Conservation (phyloP, 2,329 filamentous ascomycete species). For the Bretziella fagacearum region DNA sequence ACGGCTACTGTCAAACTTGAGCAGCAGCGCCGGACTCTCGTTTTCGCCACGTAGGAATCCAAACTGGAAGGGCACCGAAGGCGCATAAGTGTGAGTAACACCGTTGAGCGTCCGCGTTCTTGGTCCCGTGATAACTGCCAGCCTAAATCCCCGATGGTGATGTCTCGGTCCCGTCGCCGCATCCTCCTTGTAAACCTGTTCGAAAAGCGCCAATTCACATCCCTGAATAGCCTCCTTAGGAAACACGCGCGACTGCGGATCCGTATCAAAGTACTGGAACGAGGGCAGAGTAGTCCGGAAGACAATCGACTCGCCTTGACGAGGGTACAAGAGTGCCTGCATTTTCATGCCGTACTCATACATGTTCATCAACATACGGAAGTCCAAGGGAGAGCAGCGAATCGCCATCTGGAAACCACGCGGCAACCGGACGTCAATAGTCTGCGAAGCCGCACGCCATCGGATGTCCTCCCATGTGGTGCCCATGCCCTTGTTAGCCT, state of each 20-base stretch:
- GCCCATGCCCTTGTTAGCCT: conserved; percentile 47
- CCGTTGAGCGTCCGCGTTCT: conserved; percentile 62
- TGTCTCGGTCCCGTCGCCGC: conserved; percentile 56
- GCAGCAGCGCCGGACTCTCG: conserved; percentile 49
- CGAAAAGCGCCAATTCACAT: conserved; percentile 61
- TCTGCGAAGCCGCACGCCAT: conserved; percentile 53
- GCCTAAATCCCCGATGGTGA: conserved; percentile 62
- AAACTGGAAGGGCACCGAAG: conserved; percentile 55
- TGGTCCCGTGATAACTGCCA: conserved; percentile 62
- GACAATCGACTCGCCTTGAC: conserved; percentile 50
- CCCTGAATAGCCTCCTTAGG: conserved; percentile 54
- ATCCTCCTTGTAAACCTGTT: conserved; percentile 48
- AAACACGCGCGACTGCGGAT: conserved; percentile 52
- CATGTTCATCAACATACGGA: conserved; percentile 61
- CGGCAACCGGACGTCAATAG: conserved; percentile 53
- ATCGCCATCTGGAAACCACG: conserved; percentile 59
- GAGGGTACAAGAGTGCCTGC: conserved; percentile 50
- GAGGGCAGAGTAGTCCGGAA: conserved; percentile 53
- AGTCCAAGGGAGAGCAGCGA: conserved; percentile 60
- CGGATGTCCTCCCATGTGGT: conserved; percentile 67
- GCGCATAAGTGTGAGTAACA: conserved; percentile 51
- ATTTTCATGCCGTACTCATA: conserved; percentile 71
- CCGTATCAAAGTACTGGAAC: conserved; percentile 67
- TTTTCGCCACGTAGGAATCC: conserved; percentile 58
- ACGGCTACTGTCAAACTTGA: conserved; percentile 51